Conservation (phyloP, 345 rosid species). For the Brassica juncea region DNA sequence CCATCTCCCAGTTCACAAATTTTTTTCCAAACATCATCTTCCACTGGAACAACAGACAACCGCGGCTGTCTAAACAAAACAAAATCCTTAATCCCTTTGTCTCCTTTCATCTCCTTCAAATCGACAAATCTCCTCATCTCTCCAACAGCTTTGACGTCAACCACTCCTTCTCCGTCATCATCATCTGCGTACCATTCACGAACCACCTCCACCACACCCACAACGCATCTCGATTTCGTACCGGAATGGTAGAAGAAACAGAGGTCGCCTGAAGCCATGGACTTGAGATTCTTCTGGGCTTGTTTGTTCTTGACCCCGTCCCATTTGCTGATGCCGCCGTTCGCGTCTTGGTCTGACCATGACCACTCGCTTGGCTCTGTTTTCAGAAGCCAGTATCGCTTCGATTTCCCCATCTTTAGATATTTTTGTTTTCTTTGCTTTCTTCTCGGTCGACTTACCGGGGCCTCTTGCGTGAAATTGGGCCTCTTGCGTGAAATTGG, state of each 20-base stretch:
- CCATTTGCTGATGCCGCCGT: conserved; percentile 73
- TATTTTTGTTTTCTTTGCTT: not conserved
- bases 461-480: no score
- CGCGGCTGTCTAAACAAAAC: conserved; percentile 79
- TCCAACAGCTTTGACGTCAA: conserved; percentile 80
- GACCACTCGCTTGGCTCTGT: conserved; percentile 98
- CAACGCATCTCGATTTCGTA: conserved; percentile 62
- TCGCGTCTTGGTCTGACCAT: conserved; percentile 86
- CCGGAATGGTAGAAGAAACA: conserved; percentile 98
- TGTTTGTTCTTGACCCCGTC: conserved; percentile 93
- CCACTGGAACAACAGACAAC: conserved; percentile 82
- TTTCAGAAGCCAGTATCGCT: conserved; percentile 76
- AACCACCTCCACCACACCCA: conserved; percentile 73
- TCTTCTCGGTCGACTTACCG: not conserved
- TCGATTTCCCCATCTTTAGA: conserved; percentile 39
- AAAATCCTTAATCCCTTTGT: conserved; percentile 60
- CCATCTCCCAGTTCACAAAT: conserved; percentile 85
- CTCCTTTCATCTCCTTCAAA: conserved; percentile 75
- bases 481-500: no score
- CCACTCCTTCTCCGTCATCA: conserved; percentile 47
- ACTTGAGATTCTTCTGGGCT: conserved; percentile 79
- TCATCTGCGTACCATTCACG: conserved; percentile 64
- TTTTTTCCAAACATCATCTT: conserved; percentile 56
- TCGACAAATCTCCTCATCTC: conserved; percentile 75
- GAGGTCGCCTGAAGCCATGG: conserved; percentile 73